Evolutionary conservation across 2,329 filamentous ascomycete genomes (phyloP).

Genomic region (Podosphaera xanthii): DNA sequence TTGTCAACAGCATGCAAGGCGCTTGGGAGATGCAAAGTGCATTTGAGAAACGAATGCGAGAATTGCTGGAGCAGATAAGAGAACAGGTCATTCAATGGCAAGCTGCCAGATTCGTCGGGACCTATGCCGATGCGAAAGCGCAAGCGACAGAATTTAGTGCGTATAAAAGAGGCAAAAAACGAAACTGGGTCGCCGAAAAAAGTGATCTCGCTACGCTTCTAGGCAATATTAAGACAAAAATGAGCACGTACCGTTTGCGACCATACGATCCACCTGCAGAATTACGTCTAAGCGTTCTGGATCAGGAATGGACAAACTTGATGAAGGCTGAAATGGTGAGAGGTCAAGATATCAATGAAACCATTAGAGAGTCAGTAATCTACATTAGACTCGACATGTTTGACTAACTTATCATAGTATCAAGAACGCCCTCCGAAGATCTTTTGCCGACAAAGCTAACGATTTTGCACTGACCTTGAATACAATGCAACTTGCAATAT

Average conservation of each 20-base stretch:
- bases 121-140: constrained; percentile 75
- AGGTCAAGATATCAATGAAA: constrained; percentile 91
- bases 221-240: constrained; percentile 96
- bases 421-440: constrained; percentile 79
- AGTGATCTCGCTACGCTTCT: constrained; percentile 79
- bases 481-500: constrained; percentile 83
- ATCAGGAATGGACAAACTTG: constrained; percentile 58
- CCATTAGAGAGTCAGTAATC: constrained; percentile 59
- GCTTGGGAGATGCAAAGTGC: constrained; percentile 99
- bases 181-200: constrained; percentile 94
- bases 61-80: constrained; percentile 51
- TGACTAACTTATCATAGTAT: constrained; percentile 33
- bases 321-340: constrained; percentile 69
- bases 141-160: constrained; percentile 60
- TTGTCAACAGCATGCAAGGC: constrained; percentile 95
- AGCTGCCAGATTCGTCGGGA: constrained; percentile 64
- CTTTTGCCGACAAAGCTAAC: constrained; percentile 94
- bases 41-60: constrained; percentile 78
- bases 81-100: constrained; percentile 58
- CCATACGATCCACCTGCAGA: constrained; percentile 79
- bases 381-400: constrained; percentile 2
- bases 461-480: constrained; percentile 91
- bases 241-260: constrained; percentile 78
- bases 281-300: constrained; percentile 59
- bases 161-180: constrained; percentile 83